Percentiles rank a stretch among this genome's conserved stretches.
These are phyloP conservation scores for Boletus sensibilis DNA, from an alignment of 768 basidiomycete genomes.

Conservation along the genomic window DNA sequence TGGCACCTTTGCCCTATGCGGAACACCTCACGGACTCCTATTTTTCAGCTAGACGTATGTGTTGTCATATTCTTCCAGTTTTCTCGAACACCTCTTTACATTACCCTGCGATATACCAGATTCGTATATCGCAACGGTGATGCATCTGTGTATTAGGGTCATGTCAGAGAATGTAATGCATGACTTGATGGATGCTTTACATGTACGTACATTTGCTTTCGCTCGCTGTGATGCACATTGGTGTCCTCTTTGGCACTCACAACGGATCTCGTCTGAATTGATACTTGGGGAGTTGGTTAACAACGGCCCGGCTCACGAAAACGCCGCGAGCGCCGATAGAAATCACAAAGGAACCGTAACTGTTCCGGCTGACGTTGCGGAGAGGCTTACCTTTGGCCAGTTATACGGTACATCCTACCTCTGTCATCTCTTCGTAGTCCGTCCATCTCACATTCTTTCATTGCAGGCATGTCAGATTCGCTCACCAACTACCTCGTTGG, in stretches of 20 bases:
- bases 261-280: conserved; percentile 66
- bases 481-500: conserved; percentile 69
- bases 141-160: too few species aligned
- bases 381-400: conserved; percentile 75
- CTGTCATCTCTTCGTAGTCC: neutral
- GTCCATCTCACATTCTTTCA: neutral
- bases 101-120: too few species aligned
- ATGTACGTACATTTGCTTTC: too few species aligned
- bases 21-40: too few species aligned
- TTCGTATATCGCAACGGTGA: too few species aligned
- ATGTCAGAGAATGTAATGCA: too few species aligned
- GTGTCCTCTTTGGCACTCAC: conserved; percentile 84
- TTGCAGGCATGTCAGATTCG: conserved; percentile 80
- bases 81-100: too few species aligned
- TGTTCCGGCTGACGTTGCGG: conserved; percentile 55
- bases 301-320: conserved; percentile 45
- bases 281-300: conserved; percentile 60
- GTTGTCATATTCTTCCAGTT: too few species aligned
- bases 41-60: too few species aligned
- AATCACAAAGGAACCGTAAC: conserved; percentile 33
- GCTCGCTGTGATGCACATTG: too few species aligned
- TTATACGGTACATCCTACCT: conserved; percentile 63
- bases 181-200: too few species aligned
- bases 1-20: too few species aligned
- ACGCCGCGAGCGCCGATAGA: conserved; percentile 7